Conservation (phyloP, 495 filamentous ascomycete genomes). For the Collariella sp. region DNA sequence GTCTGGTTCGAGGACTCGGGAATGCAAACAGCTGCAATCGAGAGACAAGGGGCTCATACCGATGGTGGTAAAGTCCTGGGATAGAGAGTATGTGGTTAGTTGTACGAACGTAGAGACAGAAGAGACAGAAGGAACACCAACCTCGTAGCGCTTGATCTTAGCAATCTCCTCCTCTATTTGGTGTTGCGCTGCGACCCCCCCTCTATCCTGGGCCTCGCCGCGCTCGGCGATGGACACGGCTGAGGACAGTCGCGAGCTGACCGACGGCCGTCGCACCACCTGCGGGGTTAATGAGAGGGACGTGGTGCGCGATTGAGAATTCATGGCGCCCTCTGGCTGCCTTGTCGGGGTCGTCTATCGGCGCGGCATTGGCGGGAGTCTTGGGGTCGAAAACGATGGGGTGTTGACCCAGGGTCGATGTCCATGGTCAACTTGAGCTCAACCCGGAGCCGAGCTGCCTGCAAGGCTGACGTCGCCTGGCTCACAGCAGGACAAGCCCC, state of each 20-base stretch:
- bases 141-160: constrained; percentile 95
- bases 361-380: constrained; percentile 17
- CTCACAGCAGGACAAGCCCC: neutral
- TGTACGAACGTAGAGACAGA: neutral
- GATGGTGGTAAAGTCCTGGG: constrained; percentile 81
- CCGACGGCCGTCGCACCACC: constrained; percentile 48
- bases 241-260: constrained; percentile 61
- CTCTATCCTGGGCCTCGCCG: constrained; percentile 42
- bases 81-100: constrained; percentile 3
- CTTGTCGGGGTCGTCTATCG: constrained; percentile 14
- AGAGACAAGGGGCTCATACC: constrained; percentile 33
- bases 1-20: neutral
- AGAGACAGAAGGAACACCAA: constrained; percentile 16
- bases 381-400: neutral
- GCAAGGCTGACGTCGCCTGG: constrained; percentile 12
- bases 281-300: constrained; percentile 43
- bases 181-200: constrained; percentile 38
- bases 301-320: constrained; percentile 36
- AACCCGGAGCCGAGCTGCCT: too few species aligned
- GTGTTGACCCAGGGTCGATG: too few species aligned
- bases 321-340: constrained; percentile 26
- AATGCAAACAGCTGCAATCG: neutral
- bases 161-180: constrained; percentile 90
- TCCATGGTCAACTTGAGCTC: neutral
- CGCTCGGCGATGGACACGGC: constrained; percentile 57